These are phyloP conservation scores for Helotiales sp. DNA, from an alignment of 2,329 filamentous ascomycete species.

Conservation along the genomic window DNA sequence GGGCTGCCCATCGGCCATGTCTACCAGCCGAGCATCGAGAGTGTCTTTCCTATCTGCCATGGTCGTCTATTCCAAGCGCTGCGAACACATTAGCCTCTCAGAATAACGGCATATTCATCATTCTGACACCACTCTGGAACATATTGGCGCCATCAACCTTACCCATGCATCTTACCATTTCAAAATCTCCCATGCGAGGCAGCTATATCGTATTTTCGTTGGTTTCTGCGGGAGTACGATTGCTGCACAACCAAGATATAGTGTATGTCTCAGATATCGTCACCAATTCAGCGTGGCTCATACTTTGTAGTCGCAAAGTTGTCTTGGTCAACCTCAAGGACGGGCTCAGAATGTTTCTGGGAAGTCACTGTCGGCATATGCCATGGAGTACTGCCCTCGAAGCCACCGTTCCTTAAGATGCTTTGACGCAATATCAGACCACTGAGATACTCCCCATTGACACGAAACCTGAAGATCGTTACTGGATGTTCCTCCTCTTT, in stretches of 20 bases:
- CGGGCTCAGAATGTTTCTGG: too few species aligned
- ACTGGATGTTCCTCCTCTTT: too few species aligned
- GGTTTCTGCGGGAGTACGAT: background rate
- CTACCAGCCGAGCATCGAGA: too few species aligned
- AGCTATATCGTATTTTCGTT: background rate
- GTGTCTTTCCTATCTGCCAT: too few species aligned
- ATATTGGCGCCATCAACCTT: background rate
- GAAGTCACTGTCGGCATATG: background rate
- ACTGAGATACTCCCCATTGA: too few species aligned
- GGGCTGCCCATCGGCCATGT: too few species aligned
- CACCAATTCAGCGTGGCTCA: background rate
- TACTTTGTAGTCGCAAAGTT: background rate
- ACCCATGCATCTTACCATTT: background rate
- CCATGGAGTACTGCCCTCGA: too few species aligned
- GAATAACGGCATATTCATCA: background rate
- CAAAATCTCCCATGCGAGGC: background rate
- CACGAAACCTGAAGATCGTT: too few species aligned
- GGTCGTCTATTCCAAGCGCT: too few species aligned
- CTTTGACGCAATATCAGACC: too few species aligned
- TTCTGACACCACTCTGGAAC: background rate
- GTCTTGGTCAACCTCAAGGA: too few species aligned
- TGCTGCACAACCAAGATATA: background rate
- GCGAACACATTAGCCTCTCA: background rate
- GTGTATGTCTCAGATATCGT: background rate
- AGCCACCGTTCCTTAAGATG: too few species aligned